Conservation (phyloP, 768 basidiomycete species). For the Artomyces pyxidatus region DNA sequence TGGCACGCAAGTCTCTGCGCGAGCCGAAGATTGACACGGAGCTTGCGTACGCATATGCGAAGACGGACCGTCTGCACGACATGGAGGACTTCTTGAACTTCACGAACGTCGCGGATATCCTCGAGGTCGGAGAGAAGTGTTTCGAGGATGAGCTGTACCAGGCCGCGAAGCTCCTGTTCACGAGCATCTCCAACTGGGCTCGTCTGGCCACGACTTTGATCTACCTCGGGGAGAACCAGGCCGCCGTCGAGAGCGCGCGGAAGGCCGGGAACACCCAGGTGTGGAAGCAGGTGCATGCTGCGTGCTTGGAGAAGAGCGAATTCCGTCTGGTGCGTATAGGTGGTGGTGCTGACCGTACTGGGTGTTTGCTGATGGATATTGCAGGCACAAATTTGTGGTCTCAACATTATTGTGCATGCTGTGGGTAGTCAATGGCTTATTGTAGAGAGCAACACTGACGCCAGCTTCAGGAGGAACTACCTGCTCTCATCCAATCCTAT, state of each 20-base stretch:
- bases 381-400: slow-evolving; percentile 95
- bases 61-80: slow-evolving; percentile 94
- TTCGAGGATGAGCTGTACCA: slow-evolving; percentile 98
- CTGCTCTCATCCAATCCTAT: slow-evolving; percentile 69
- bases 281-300: slow-evolving; percentile 99
- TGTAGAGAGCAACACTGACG: not conserved
- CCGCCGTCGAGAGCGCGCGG: slow-evolving; percentile 97
- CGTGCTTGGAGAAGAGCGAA: slow-evolving; percentile 95
- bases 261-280: slow-evolving; percentile 99
- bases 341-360: not conserved
- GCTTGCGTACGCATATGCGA: slow-evolving; percentile 95
- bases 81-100: slow-evolving; percentile 99
- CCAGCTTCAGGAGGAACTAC: slow-evolving; percentile 59
- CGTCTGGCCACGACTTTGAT: slow-evolving; percentile 96
- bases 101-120: slow-evolving; percentile 96
- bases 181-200: slow-evolving; percentile 98
- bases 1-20: slow-evolving; percentile 94
- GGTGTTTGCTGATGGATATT: slow-evolving; percentile 9
- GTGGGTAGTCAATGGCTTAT: slow-evolving; percentile 18
- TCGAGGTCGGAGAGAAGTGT: slow-evolving; percentile 98
- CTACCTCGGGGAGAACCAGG: slow-evolving; percentile 96
- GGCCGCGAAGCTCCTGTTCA: slow-evolving; percentile 91
- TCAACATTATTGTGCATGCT: slow-evolving; percentile 94
- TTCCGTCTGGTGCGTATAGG: slow-evolving; percentile 66
- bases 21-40: slow-evolving; percentile 99